These are phyloP conservation scores for Schizosaccharomyces pombe DNA, from an alignment of 805 yeast genomes.

Conservation along the genomic window DNA sequence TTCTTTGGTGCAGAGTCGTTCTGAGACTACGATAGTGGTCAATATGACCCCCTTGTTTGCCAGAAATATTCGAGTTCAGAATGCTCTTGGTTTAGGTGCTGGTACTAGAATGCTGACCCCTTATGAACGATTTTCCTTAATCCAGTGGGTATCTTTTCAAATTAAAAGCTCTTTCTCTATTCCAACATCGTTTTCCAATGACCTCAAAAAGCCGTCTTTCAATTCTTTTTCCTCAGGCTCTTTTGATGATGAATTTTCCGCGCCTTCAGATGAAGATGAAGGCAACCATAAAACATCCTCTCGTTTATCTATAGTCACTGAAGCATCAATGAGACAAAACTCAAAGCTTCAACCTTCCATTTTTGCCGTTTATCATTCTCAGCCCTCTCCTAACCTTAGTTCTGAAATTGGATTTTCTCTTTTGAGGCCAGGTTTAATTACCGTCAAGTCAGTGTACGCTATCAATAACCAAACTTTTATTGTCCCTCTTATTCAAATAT, in stretches of 20 bases:
- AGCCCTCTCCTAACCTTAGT: neutral
- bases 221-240: neutral
- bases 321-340: neutral
- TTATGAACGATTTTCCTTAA: neutral
- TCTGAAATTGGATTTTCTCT: neutral
- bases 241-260: neutral
- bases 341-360: neutral
- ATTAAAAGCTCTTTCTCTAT: neutral
- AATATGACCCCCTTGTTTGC: neutral
- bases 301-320: neutral
- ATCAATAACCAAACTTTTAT: neutral
- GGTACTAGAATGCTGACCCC: neutral
- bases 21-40: neutral
- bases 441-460: neutral
- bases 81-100: neutral
- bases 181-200: neutral
- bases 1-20: neutral
- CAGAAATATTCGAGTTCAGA: neutral
- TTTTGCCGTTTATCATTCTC: neutral
- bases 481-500: neutral
- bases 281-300: neutral
- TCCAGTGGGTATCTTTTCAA: neutral
- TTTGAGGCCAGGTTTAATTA: neutral
- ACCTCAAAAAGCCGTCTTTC: neutral
- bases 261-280: neutral